Evolutionary conservation across 2,329 filamentous ascomycete genomes (phyloP).

Genomic region (Colletotrichum neosansevieriae): DNA sequence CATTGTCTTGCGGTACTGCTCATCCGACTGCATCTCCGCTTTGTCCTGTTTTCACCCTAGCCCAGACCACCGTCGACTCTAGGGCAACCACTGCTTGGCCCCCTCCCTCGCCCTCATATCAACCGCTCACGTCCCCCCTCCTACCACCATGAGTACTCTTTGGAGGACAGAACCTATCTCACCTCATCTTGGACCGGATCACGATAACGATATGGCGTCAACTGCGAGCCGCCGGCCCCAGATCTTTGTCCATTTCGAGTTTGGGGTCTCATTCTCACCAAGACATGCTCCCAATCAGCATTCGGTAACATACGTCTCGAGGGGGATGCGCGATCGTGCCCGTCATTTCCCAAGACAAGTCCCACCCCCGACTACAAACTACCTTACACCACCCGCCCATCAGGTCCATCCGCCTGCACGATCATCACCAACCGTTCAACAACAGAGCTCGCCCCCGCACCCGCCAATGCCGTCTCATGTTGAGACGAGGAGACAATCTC

Average conservation of each 20-base stretch:
- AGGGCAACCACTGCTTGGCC: slow-evolving; percentile 18
- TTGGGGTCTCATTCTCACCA: slow-evolving; percentile 63
- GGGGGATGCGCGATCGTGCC: slow-evolving; percentile 56
- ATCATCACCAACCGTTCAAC: slow-evolving; percentile 34
- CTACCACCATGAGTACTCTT: slow-evolving; percentile 45
- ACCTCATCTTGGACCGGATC: slow-evolving; percentile 42
- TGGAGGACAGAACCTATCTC: slow-evolving; percentile 41
- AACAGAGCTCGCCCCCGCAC: slow-evolving; percentile 39
- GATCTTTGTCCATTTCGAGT: slow-evolving; percentile 64
- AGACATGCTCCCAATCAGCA: slow-evolving; percentile 57
- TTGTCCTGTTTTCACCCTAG: slow-evolving; percentile 32
- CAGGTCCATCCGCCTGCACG: slow-evolving; percentile 37
- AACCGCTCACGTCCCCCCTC: slow-evolving; percentile 20
- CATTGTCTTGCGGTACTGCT: slow-evolving; percentile 16
- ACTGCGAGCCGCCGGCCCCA: slow-evolving; percentile 52
- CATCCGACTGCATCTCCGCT: slow-evolving; percentile 38
- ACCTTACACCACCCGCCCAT: slow-evolving; percentile 45
- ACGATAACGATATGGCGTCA: slow-evolving; percentile 43
- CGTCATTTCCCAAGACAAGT: slow-evolving; percentile 59
- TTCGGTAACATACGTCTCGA: slow-evolving; percentile 61
- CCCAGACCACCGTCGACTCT: slow-evolving; percentile 33
- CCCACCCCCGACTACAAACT: slow-evolving; percentile 60
- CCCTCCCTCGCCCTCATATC: slow-evolving; percentile 27
- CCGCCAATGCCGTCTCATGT: slow-evolving; percentile 35
- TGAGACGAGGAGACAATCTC: slow-evolving; percentile 34